Base-by-base conservation (phyloP, 1,139 yeast species). In the Yamadazyma dushanensis region DNA sequence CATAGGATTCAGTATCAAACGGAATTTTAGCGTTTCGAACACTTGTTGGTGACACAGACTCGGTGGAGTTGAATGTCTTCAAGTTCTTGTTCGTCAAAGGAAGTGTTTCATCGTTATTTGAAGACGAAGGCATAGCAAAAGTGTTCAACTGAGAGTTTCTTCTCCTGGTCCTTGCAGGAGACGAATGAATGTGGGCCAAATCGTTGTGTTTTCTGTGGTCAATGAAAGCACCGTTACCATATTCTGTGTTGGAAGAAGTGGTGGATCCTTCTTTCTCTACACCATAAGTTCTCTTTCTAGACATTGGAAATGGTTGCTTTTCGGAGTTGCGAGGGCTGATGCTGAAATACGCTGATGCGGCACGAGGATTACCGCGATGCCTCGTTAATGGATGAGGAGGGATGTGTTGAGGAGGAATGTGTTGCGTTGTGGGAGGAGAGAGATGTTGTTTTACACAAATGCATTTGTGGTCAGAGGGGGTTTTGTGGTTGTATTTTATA, bases 61-160 rank as follows among this genome's bases (percentile, higher is more conserved):
- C 46, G 16, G 39, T 35, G 26, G 35, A 26, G 22, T 42, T 38
- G 32, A 41, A 54, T 28, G 50, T 53, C 40, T 61, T 63, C 18
- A 69, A 53, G 43, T 69, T 69, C 27, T 54, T 51, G 46, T 66
- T 63, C 8, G 75, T 69, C 26, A 69, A 51, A 3, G 74, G 74
- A 20, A 61, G 51, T 18, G 37, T 41, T n/a, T 39, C 45, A 18
- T 31, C 33, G 13, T 16, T 23, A 18, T 14, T 29, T 27, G 20
- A 19, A 20, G n/a, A n/a, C n/a, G n/a, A n/a, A 6, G 26, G 16
- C 18, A 24, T 6, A 5, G n/a, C 27, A 15, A 32, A 36, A 5
- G 24, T 26, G 13, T 13, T 22, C 8, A 30, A 16, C 22, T 37
- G 39, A 27, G 45, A 46, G 36, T 47, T 48, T 39, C 70, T 49